These are phyloP conservation scores for Neurospora cerealis DNA, from an alignment of 495 filamentous ascomycete species.

Conservation along the genomic window DNA sequence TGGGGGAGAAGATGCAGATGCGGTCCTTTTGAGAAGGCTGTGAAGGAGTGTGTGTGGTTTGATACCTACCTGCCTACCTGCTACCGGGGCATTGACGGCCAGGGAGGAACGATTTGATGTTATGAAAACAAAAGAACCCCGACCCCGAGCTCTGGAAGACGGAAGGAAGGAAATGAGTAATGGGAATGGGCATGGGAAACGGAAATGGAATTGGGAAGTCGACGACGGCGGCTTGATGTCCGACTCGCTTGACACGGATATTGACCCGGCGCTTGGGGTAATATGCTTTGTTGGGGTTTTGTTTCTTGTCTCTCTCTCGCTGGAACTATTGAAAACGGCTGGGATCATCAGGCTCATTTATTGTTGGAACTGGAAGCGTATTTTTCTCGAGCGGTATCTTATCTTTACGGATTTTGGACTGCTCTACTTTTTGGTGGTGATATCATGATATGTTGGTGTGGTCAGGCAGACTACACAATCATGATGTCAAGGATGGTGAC, in stretches of 20 bases:
- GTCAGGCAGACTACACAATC: not conserved
- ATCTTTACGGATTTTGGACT: not conserved
- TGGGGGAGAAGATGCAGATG: constrained; percentile 47
- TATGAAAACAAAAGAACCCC: not conserved
- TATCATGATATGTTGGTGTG: not conserved
- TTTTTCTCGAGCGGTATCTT: not conserved
- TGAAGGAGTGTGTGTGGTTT: not conserved
- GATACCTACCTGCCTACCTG: not conserved
- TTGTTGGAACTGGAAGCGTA: not conserved
- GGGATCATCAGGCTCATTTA: not conserved
- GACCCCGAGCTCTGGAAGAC: not conserved
- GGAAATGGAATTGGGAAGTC: not conserved
- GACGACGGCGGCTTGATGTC: not conserved
- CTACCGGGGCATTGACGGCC: not conserved
- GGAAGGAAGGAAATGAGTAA: not conserved
- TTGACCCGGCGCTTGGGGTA: not conserved
- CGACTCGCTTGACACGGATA: not conserved
- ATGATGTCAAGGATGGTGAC: not conserved
- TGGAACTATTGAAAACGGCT: not conserved
- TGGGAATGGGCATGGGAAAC: not conserved
- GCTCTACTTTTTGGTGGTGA: not conserved
- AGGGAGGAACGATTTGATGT: not conserved
- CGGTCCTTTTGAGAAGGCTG: constrained; percentile 17
- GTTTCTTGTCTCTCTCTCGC: not conserved
- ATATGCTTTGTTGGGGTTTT: not conserved